A percentile compares a stretch with the other conserved stretches of the same genome.
These are phyloP conservation scores for Yamadazyma endophytica DNA, from an alignment of 805 yeast genomes.

Conservation along the genomic window DNA sequence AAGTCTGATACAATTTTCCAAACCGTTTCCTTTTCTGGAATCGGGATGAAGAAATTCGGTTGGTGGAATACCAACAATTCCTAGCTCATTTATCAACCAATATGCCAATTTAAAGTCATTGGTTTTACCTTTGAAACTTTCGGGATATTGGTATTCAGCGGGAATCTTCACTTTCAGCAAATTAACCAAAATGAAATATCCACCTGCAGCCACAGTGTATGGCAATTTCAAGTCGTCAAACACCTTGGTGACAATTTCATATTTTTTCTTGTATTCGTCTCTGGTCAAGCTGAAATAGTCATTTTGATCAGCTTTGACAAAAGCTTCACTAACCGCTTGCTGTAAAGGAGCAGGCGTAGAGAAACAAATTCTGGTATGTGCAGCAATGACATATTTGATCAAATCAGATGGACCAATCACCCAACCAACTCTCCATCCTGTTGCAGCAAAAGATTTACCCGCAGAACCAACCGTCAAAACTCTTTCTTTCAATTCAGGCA, in stretches of 20 bases:
- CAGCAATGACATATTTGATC: conserved; percentile 75
- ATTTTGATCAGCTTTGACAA: conserved; percentile 55
- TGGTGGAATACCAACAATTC: conserved; percentile 96
- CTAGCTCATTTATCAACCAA: conserved; percentile 89
- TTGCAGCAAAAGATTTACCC: conserved; percentile 97
- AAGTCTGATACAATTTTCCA: conserved; percentile 83
- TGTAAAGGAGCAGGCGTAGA: conserved; percentile 88
- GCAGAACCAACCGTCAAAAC: conserved; percentile 95
- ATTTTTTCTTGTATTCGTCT: conserved; percentile 64
- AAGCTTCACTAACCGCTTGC: conserved; percentile 82
- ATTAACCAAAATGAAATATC: conserved; percentile 87
- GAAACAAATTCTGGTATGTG: conserved; percentile 94
- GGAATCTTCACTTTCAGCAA: conserved; percentile 82
- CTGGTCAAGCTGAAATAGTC: conserved; percentile 71
- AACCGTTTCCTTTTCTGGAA: conserved; percentile 57
- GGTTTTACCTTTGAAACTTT: conserved; percentile 57
- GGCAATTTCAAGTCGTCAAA: conserved; percentile 88
- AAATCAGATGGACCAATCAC: conserved; percentile 82
- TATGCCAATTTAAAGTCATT: conserved; percentile 85
- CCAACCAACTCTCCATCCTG: conserved; percentile 99
- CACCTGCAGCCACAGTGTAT: conserved; percentile 89
- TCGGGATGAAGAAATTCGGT: conserved; percentile 82
- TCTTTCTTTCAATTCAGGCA: conserved; percentile 71
- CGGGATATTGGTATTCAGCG: conserved; percentile 66
- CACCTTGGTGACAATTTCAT: conserved; percentile 63